These are phyloP conservation scores for Bocquillonia castaneifolia DNA, from an alignment of 441 rosid genomes.

Conservation along the genomic window DNA sequence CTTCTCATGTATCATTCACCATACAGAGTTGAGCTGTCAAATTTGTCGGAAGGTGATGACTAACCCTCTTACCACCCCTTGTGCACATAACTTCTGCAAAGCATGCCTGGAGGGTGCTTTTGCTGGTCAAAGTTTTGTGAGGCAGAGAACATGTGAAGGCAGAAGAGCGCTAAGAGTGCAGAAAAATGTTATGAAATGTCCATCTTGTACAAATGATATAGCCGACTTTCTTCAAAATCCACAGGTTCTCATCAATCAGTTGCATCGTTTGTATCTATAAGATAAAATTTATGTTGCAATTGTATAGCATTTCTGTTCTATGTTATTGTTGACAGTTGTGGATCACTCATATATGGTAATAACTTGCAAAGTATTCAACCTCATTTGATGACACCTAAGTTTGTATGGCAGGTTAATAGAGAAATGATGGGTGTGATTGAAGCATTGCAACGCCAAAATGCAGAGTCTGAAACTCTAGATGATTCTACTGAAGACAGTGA, in stretches of 20 bases:
- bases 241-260: conserved; percentile 33
- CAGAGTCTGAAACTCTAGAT: conserved; percentile 18
- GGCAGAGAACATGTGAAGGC: conserved; percentile 39
- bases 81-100: conserved; percentile 66
- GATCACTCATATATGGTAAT: neutral
- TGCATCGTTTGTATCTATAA: neutral
- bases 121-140: conserved; percentile 38
- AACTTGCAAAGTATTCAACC: neutral
- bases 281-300: neutral
- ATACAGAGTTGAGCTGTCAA: conserved; percentile 53
- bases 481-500: conserved; percentile 22
- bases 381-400: too few species aligned
- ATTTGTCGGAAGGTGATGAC: conserved; percentile 48
- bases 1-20: neutral
- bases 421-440: conserved; percentile 55
- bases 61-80: conserved; percentile 56
- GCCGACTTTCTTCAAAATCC: conserved; percentile 57
- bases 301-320: neutral
- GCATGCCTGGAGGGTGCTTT: conserved; percentile 48
- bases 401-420: conserved; percentile 48
- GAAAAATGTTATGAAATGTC: conserved; percentile 62
- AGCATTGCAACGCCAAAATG: conserved; percentile 25
- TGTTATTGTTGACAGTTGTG: neutral
- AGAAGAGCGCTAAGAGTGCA: conserved; percentile 48
- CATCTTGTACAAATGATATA: conserved; percentile 52